phyloP scores from a whole-genome alignment of 768 basidiomycete genomes.

The Rhodotorula diobovata region DNA sequence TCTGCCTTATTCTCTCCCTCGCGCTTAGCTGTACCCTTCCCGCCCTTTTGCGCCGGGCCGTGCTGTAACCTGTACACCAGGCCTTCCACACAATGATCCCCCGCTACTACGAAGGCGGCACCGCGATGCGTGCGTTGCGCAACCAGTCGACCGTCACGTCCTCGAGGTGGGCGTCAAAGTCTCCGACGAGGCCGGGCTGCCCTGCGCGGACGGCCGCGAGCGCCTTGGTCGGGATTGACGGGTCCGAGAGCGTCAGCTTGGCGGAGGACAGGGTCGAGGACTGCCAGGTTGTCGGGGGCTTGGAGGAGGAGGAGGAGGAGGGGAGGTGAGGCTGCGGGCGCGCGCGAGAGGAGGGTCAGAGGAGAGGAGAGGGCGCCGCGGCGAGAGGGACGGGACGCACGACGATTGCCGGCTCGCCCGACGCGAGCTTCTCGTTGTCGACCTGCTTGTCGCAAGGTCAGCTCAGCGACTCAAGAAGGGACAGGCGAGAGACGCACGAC shows the following conservation, averaged over 20 bases:
- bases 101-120: neutral
- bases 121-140: conserved; percentile 45
- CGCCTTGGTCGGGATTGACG: conserved; percentile 54
- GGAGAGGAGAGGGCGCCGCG: neutral
- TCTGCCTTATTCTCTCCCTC: neutral
- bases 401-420: conserved; percentile 56
- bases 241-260: conserved; percentile 53
- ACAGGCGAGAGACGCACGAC: conserved; percentile 54
- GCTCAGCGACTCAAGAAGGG: neutral
- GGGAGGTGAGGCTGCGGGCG: conserved; percentile 18
- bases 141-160: conserved; percentile 60
- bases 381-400: conserved; percentile 50
- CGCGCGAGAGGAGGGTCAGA: neutral
- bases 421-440: conserved; percentile 59
- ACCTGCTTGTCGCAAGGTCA: conserved; percentile 50
- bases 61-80: neutral
- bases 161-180: conserved; percentile 79
- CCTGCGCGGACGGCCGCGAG: conserved; percentile 55
- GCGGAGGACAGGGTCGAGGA: conserved; percentile 45
- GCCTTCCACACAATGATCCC: neutral
- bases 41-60: no score
- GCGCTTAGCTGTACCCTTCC: neutral
- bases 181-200: conserved; percentile 62
- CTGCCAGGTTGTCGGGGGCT: conserved; percentile 11
- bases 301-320: conserved; percentile 13